These are phyloP conservation scores for Chalaropsis thielavioides DNA, from an alignment of 2,329 filamentous ascomycete genomes.

Conservation along the genomic window DNA sequence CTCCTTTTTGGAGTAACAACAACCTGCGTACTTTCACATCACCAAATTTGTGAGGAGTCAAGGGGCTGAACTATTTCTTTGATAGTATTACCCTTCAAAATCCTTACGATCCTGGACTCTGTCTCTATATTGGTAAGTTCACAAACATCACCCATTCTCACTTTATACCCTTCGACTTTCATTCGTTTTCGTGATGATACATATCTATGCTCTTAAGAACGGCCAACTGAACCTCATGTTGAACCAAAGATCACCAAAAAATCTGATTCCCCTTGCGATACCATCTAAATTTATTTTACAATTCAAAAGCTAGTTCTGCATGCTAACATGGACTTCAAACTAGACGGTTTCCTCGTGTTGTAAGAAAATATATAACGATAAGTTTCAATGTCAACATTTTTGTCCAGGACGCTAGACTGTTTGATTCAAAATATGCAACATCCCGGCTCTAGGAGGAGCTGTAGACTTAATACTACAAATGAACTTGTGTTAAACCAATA, in stretches of 20 bases:
- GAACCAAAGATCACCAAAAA: constrained; percentile 14
- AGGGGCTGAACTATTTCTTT: too few species aligned
- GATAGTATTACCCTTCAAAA: too few species aligned
- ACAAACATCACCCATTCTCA: background rate
- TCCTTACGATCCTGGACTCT: too few species aligned
- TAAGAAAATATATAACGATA: too few species aligned
- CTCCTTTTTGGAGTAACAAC: background rate
- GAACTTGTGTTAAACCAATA: too few species aligned
- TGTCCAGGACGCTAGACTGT: too few species aligned
- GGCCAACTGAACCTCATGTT: constrained; percentile 42
- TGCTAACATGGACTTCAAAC: background rate
- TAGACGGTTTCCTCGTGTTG: background rate
- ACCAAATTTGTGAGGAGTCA: too few species aligned
- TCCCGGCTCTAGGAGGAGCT: too few species aligned
- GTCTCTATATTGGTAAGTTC: constrained; percentile 6
- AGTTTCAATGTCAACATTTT: too few species aligned
- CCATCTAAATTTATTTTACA: background rate
- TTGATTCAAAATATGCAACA: too few species aligned
- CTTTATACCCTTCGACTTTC: constrained; percentile 17
- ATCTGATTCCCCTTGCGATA: constrained; percentile 3
- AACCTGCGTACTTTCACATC: too few species aligned
- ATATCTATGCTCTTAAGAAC: constrained; percentile 44
- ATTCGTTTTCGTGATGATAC: constrained; percentile 37
- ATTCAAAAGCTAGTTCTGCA: background rate
- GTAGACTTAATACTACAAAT: too few species aligned